Evolutionary conservation across 2,329 filamentous ascomycete genomes (phyloP).

Genomic region (Hymenoscyphus salicellus): DNA sequence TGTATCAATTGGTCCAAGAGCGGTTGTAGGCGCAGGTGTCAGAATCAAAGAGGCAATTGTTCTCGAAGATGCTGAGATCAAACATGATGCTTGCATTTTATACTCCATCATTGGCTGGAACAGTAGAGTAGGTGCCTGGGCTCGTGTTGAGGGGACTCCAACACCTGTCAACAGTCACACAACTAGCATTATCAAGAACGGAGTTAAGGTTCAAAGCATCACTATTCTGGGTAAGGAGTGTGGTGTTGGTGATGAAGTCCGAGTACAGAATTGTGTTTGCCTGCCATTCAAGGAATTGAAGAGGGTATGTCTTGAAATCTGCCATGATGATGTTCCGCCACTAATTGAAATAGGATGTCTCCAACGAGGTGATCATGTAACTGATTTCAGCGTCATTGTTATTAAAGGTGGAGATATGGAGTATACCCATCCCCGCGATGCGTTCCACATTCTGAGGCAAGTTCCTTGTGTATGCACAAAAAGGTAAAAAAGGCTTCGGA

Average conservation of each 20-base stretch:
- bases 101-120: constrained; percentile 98
- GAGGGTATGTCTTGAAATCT: constrained; percentile 60
- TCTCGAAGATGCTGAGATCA: constrained; percentile 90
- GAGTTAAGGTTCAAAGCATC: constrained; percentile 97
- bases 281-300: constrained; percentile 97
- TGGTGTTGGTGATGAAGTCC: constrained; percentile 85
- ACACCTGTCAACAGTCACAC: constrained; percentile 83
- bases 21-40: constrained; percentile 76
- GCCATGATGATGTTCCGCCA: constrained; percentile 17
- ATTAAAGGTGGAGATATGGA: constrained; percentile 9
- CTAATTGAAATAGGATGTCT: constrained; percentile 64
- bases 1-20: constrained; percentile 92
- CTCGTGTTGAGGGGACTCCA: constrained; percentile 91
- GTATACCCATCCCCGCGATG: constrained; percentile 6
- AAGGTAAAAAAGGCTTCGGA: constrained; percentile 9
- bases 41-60: constrained; percentile 96
- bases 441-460: constrained; percentile 5
- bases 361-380: constrained; percentile 91
- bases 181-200: constrained; percentile 95
- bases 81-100: constrained; percentile 91
- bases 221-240: constrained; percentile 98
- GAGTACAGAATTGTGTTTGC: constrained; percentile 97
- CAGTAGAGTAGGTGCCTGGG: constrained; percentile 95
- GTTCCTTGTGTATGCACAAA: background rate
- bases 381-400: constrained; percentile 1